Evolutionary conservation across 2,329 filamentous ascomycete species (phyloP).

Genomic region (Pseudohalonectria lignicola): DNA sequence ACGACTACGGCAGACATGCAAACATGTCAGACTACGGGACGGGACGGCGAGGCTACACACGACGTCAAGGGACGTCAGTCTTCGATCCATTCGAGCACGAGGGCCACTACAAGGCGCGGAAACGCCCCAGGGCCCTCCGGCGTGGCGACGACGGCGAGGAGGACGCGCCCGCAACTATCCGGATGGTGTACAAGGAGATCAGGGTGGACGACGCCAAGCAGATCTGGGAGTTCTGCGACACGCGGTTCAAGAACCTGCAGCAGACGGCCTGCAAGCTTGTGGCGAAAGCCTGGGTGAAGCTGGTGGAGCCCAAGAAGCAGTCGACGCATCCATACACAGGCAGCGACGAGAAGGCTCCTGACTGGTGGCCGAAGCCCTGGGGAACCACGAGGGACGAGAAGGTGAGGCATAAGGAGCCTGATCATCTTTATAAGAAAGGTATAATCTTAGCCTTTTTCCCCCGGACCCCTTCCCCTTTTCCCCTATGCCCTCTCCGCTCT

Average conservation of each 20-base stretch:
- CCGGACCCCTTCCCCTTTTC: not conserved
- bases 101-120: slow-evolving; percentile 1
- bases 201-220: slow-evolving; percentile 41
- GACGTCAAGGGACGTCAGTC: not conserved
- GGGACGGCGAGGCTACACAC: not conserved
- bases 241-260: slow-evolving; percentile 54
- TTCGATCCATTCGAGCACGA: not conserved
- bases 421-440: slow-evolving; percentile 62
- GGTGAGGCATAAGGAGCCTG: slow-evolving; percentile 61
- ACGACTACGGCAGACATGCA: not conserved
- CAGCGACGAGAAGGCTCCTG: slow-evolving; percentile 49
- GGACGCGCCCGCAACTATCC: not conserved
- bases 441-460: slow-evolving; percentile 10
- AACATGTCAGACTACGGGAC: not conserved
- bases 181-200: slow-evolving; percentile 20
- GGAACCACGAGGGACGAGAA: slow-evolving; percentile 36
- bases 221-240: slow-evolving; percentile 49
- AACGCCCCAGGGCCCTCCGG: not conserved
- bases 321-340: slow-evolving; percentile 62
- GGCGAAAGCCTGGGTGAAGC: slow-evolving; percentile 66
- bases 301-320: slow-evolving; percentile 68
- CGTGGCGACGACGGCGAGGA: not conserved
- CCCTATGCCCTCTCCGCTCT: not conserved
- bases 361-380: slow-evolving; percentile 56
- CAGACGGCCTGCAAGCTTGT: slow-evolving; percentile 63